phyloP scores from a whole-genome alignment of 2,329 filamentous ascomycete species.

The Polytolypa hystricis region DNA sequence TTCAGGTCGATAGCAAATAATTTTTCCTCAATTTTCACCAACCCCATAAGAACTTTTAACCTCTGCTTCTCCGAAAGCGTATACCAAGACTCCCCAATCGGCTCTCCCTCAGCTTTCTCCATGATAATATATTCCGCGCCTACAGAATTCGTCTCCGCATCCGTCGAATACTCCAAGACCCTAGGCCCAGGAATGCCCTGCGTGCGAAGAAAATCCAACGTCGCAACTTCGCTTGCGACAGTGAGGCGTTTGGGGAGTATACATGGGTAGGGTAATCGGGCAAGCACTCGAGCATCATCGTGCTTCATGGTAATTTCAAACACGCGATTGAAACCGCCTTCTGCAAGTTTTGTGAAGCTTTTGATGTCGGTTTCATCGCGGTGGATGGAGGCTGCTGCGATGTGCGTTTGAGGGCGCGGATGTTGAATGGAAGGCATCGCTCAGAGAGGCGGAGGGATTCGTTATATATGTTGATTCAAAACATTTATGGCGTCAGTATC shows the following conservation, averaged over 20 bases:
- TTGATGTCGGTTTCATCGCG: constrained; percentile 13
- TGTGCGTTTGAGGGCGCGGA: constrained; percentile 14
- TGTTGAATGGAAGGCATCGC: constrained; percentile 16
- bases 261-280: constrained; percentile 13
- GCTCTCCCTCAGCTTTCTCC: constrained; percentile 20
- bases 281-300: constrained; percentile 14
- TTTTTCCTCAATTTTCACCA: constrained; percentile 12
- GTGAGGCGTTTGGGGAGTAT: constrained; percentile 11
- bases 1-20: constrained; percentile 10
- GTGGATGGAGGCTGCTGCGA: constrained; percentile 16
- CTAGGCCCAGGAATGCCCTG: constrained; percentile 19
- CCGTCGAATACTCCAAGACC: constrained; percentile 18
- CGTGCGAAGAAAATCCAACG: constrained; percentile 12
- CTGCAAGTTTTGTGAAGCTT: constrained; percentile 17
- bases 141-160: constrained; percentile 19
- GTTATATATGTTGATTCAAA: constrained; percentile 14
- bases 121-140: constrained; percentile 27
- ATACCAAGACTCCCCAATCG: constrained; percentile 21
- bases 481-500: no score
- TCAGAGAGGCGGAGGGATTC: constrained; percentile 17
- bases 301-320: constrained; percentile 13
- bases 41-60: constrained; percentile 11
- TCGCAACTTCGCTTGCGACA: constrained; percentile 14
- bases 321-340: constrained; percentile 19
- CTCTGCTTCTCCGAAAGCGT: constrained; percentile 13